Conservation (phyloP, 148 eudicot genomes). For the Chenopodium suecicum region DNA sequence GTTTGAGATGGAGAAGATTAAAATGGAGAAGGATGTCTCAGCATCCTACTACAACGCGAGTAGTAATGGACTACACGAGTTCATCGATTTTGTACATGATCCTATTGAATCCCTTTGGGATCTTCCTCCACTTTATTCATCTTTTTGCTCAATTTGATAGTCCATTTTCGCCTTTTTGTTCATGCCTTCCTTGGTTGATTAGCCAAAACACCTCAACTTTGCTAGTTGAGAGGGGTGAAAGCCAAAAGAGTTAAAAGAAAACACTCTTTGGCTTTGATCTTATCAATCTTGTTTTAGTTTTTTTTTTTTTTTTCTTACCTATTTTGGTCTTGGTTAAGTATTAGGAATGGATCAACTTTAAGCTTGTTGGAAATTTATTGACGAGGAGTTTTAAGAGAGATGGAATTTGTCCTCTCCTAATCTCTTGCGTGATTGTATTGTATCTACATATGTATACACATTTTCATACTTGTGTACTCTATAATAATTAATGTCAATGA, state of each 20-base stretch:
- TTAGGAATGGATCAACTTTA: not conserved
- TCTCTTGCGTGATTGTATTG: conserved; percentile 24
- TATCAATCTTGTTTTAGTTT: not conserved
- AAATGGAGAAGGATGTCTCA: conserved; percentile 63
- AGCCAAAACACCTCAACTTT: conserved; percentile 16
- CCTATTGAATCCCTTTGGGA: conserved; percentile 67
- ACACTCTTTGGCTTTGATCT: conserved; percentile 12
- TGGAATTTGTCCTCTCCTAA: conserved; percentile 45
- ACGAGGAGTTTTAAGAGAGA: conserved; percentile 36
- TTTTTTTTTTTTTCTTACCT: not conserved
- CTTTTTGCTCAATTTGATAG: conserved; percentile 33
- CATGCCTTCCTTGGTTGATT: not conserved
- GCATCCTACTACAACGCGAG: conserved; percentile 41
- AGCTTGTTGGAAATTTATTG: conserved; percentile 10
- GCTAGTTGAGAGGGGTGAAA: conserved; percentile 27
- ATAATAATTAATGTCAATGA: not conserved
- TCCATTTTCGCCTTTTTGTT: not conserved
- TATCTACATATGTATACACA: not conserved
- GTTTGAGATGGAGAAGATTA: conserved; percentile 53
- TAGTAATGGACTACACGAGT: conserved; percentile 47
- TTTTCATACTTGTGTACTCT: not conserved
- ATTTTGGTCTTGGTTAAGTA: not conserved
- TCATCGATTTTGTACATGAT: conserved; percentile 55
- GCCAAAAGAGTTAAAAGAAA: not conserved
- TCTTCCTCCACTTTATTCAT: conserved; percentile 59